Evolutionary conservation across 495 filamentous ascomycete genomes (phyloP).

Genomic region (Bathelium albidoporum): DNA sequence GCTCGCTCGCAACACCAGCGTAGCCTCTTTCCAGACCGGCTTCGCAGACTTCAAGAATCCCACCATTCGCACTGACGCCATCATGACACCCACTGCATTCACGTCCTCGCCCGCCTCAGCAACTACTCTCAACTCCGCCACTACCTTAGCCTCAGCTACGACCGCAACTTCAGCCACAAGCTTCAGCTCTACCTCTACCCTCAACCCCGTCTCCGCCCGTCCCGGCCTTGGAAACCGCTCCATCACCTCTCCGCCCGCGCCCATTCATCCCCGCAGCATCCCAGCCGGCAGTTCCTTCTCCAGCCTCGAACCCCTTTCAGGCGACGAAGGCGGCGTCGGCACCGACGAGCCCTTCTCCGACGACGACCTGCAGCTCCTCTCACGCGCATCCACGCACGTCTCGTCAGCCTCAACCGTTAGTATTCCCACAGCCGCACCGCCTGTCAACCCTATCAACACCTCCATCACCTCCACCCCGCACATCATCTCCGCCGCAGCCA

Average conservation of each 20-base stretch:
- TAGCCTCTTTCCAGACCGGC: constrained; percentile 77
- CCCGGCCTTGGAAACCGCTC: constrained; percentile 32
- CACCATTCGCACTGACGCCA: constrained; percentile 25
- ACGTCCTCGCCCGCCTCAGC: constrained; percentile 23
- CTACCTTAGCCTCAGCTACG: background rate
- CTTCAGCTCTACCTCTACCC: background rate
- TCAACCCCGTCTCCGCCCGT: constrained; percentile 8
- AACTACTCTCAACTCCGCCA: background rate
- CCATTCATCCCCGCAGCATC: constrained; percentile 3
- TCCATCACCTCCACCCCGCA: background rate
- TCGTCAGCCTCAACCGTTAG: background rate
- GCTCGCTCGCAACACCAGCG: constrained; percentile 56
- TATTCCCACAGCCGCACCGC: background rate
- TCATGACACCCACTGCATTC: constrained; percentile 53
- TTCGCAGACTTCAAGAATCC: constrained; percentile 58
- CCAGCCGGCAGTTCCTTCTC: constrained; percentile 16
- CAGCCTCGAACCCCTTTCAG: constrained; percentile 15
- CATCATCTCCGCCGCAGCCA: background rate
- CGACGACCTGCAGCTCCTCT: constrained; percentile 27
- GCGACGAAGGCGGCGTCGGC: constrained; percentile 17
- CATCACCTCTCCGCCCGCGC: constrained; percentile 25
- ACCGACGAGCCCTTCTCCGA: constrained; percentile 31
- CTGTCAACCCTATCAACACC: background rate
- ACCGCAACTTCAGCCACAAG: background rate
- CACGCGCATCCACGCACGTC: constrained; percentile 19